Evolutionary conservation across 2,329 filamentous ascomycete genomes (phyloP), one percentile per base, ranked within the genome.

Genomic region (Amauroascus verrucosus): DNA sequence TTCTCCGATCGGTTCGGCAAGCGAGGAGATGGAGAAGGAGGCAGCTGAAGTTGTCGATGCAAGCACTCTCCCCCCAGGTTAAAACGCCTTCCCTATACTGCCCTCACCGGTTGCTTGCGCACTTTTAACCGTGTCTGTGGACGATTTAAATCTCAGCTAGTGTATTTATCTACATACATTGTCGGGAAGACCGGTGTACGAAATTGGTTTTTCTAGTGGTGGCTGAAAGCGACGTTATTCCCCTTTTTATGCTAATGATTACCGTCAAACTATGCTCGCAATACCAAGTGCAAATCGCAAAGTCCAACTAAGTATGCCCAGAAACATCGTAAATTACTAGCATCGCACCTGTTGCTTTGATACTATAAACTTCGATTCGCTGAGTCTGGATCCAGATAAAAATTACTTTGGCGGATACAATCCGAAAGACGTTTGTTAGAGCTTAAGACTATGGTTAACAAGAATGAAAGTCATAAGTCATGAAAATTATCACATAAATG

Each of bases 1-100:
- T 61, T 95, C 93, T 33, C 93, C 93, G 37, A 81, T 98, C 45
- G 82, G 86, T 58, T 85, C 82, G 55, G 79, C 81, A 22, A 80
- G 79, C 51, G 88, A 91, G 59, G 81, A 88, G 56, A 68, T 83
- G 9, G 77, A 84, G 60, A 95, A 93, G 77, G 91, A 97, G 55
- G 88, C 91, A 6, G 86, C 93, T 62, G 93, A 98, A 61, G 82
- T 96, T 68, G 91, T 98, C 51, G 93, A 98, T 71, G 86, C 85
- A 60, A 95, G 89, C 79, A 83, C 89, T 67, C 81, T 98, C 46
- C 93, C 93, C 59, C 93, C 93, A 56, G 91, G 93, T 68, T 97
- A 79, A 45, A 13, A 20, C 26, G 24, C 4, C 6, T 22, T 28
- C 20, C 16, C 3, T 44, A 2, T 2, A 8, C 13, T 11, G 13